These are phyloP conservation scores for Aureobasidium musti DNA, from an alignment of 2,329 filamentous ascomycete species.

Conservation along the genomic window DNA sequence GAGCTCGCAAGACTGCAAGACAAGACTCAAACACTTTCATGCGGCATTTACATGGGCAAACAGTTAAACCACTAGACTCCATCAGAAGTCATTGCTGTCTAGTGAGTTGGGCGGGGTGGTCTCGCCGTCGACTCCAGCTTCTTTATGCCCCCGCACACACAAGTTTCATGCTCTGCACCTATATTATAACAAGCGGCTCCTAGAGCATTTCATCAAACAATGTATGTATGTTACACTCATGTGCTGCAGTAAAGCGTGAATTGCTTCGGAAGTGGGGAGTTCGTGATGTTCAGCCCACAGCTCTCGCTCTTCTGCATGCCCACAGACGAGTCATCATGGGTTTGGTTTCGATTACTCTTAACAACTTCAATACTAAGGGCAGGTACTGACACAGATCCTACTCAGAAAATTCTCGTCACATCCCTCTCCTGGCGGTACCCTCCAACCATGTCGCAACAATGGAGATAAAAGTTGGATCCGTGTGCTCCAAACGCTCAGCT, in stretches of 20 bases:
- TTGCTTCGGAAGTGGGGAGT: too few relatives aligned
- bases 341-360: too few relatives aligned
- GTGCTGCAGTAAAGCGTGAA: too few relatives aligned
- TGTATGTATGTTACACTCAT: too few relatives aligned
- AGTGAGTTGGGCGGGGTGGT: neutral
- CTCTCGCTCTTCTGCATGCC: too few relatives aligned
- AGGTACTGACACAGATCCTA: neutral
- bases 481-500: neutral
- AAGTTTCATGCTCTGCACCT: neutral
- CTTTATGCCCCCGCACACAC: too few relatives aligned
- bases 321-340: too few relatives aligned
- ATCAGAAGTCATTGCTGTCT: neutral
- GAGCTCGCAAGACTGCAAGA: too few relatives aligned
- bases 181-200: neutral
- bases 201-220: too few relatives aligned
- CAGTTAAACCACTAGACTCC: too few relatives aligned
- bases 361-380: too few relatives aligned
- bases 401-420: neutral
- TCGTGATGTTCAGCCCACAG: too few relatives aligned
- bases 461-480: conserved; percentile 8
- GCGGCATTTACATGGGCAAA: neutral
- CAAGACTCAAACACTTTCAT: neutral
- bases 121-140: neutral
- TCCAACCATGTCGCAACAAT: neutral
- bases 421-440: neutral